A percentile compares a stretch with the other conserved stretches of the same genome.
Conservation (phyloP, 225 moss, liverwort and hornwort genomes). For the Antitrichia curtipendula region DNA sequence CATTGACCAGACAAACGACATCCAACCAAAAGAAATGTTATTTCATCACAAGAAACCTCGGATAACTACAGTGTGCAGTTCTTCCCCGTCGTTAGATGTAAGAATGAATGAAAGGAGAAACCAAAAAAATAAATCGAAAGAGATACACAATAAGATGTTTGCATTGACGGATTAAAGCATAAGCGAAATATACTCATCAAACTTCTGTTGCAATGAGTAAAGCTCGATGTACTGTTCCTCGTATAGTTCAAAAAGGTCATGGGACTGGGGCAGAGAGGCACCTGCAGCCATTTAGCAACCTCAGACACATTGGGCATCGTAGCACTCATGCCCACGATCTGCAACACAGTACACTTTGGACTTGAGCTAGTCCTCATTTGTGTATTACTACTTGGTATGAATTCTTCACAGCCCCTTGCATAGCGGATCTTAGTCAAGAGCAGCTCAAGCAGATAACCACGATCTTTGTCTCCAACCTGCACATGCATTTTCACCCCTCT, state of each 20-base stretch:
- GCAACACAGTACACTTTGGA: slow-evolving; percentile 43
- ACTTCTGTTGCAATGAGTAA: not conserved
- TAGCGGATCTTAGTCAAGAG: slow-evolving; percentile 90
- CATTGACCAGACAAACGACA: not conserved
- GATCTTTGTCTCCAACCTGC: slow-evolving; percentile 95
- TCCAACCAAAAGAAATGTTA: not conserved
- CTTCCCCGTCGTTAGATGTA: not conserved
- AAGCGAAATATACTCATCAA: not conserved
- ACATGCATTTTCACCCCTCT: slow-evolving; percentile 1
- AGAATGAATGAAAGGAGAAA: not conserved
- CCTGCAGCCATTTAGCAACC: slow-evolving; percentile 89
- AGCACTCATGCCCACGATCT: slow-evolving; percentile 95
- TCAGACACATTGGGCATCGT: slow-evolving; percentile 86
- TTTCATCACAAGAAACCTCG: not conserved
- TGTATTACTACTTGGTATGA: not conserved
- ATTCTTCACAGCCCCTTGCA: slow-evolving; percentile 59
- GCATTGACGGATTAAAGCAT: not conserved
- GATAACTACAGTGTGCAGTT: not conserved
- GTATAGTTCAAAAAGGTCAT: not conserved
- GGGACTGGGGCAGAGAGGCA: not conserved
- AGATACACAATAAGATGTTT: not conserved
- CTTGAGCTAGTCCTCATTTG: slow-evolving; percentile 16
- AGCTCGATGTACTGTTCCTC: not conserved
- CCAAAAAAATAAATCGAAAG: not conserved
- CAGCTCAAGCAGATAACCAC: slow-evolving; percentile 94